Conservation (phyloP, 1,284 basidiomycete genomes). For the Malassezia arunalokei region DNA sequence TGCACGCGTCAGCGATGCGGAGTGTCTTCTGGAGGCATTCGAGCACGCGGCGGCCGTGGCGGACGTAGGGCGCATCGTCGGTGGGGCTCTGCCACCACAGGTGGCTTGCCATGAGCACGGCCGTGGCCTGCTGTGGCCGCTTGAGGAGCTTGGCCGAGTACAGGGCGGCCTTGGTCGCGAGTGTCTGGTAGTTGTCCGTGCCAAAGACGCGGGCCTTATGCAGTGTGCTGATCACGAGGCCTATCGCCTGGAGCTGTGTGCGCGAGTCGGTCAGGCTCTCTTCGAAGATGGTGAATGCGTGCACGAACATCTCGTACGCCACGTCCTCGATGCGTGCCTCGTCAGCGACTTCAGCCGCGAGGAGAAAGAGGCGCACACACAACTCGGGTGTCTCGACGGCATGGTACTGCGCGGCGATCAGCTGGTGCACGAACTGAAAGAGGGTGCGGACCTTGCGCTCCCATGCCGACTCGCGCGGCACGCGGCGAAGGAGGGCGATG, state of each 20-base stretch:
- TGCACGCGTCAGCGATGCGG: constrained; percentile 43
- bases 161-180: constrained; percentile 42
- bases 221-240: constrained; percentile 37
- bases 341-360: constrained; percentile 40
- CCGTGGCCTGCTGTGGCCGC: constrained; percentile 44
- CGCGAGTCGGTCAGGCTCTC: constrained; percentile 43
- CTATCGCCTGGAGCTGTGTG: constrained; percentile 40
- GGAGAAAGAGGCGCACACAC: constrained; percentile 36
- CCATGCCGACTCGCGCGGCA: constrained; percentile 30
- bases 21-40: constrained; percentile 44
- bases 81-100: constrained; percentile 43
- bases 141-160: constrained; percentile 43
- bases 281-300: constrained; percentile 44
- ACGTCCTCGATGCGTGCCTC: constrained; percentile 42
- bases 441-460: constrained; percentile 38
- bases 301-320: constrained; percentile 44
- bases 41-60: constrained; percentile 41
- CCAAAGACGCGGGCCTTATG: constrained; percentile 37
- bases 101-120: constrained; percentile 44
- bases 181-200: constrained; percentile 40
- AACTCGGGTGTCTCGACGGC: constrained; percentile 41
- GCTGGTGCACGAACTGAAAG: constrained; percentile 43
- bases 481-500: constrained; percentile 40
- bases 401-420: constrained; percentile 41
- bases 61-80: constrained; percentile 25